A percentile compares a stretch with the other conserved stretches of the same genome.
Conservation (phyloP, 1,284 basidiomycete species). For the Papiliotrema flavescens region DNA sequence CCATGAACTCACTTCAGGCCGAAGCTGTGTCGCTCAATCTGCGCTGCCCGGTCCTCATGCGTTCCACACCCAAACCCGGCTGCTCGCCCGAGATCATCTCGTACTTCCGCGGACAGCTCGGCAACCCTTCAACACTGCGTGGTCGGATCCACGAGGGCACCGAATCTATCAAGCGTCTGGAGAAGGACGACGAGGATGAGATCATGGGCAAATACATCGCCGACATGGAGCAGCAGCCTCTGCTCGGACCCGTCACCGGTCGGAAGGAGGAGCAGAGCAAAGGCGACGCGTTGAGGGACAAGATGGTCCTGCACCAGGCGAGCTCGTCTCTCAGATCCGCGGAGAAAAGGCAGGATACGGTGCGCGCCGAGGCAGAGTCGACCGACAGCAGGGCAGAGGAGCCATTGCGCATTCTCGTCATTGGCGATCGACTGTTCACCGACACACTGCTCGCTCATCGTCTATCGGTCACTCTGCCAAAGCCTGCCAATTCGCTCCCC, state of each 20-base stretch:
- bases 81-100: constrained; percentile 65
- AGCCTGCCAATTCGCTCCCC: constrained; percentile 9
- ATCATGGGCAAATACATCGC: constrained; percentile 22
- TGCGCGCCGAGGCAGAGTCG: background rate
- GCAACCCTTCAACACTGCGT: constrained; percentile 18
- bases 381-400: constrained; percentile 1
- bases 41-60: constrained; percentile 75
- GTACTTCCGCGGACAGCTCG: constrained; percentile 53
- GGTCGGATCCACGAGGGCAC: constrained; percentile 5
- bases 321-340: background rate
- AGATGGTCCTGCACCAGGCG: constrained; percentile 2
- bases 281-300: background rate
- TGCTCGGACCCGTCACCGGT: constrained; percentile 25
- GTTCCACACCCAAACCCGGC: constrained; percentile 70
- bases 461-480: constrained; percentile 38
- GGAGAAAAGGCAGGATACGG: constrained; percentile 8
- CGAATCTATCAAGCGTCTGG: background rate
- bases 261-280: background rate
- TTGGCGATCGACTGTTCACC: constrained; percentile 88
- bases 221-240: constrained; percentile 27
- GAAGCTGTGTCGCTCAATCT: constrained; percentile 78
- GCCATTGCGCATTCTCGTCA: constrained; percentile 58
- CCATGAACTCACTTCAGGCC: constrained; percentile 55
- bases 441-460: constrained; percentile 84
- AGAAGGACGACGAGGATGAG: constrained; percentile 26